A percentile compares a stretch with the other conserved stretches of the same genome.
Evolutionary conservation across 2,329 filamentous ascomycete species (phyloP).

Genomic region (Juglanconis sp.): DNA sequence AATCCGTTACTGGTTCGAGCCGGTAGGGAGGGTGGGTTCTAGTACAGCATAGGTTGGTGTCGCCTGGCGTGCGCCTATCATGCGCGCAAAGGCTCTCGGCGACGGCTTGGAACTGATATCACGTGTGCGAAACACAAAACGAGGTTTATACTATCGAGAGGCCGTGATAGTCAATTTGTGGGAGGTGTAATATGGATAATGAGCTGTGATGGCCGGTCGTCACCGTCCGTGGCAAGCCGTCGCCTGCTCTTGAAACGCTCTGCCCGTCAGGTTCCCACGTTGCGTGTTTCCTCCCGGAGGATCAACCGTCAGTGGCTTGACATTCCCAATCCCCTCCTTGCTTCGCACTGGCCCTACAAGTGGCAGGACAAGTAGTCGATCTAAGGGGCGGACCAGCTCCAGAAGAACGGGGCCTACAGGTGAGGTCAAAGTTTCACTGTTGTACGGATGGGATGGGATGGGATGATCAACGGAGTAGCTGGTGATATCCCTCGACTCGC

Average conservation of each 20-base stretch:
- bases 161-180: too few relatives aligned
- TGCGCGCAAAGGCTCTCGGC: too few relatives aligned
- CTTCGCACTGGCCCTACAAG: not conserved
- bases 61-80: not conserved
- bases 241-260: not conserved
- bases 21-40: not conserved
- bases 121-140: too few relatives aligned
- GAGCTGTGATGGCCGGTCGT: not conserved
- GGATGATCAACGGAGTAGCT: too few relatives aligned
- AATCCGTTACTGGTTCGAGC: not conserved
- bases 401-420: too few relatives aligned
- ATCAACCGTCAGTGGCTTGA: not conserved
- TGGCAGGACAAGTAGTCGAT: not conserved
- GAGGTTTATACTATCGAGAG: too few relatives aligned
- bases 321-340: not conserved
- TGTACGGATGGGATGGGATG: too few relatives aligned
- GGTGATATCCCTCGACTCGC: too few relatives aligned
- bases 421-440: too few relatives aligned
- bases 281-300: not conserved
- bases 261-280: not conserved
- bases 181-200: too few relatives aligned
- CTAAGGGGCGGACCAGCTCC: too few relatives aligned
- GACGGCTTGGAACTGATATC: too few relatives aligned
- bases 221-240: not conserved
- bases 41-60: not conserved